phyloP scores from a whole-genome alignment of 2,329 filamentous ascomycete genomes.

The Cordyceps militaris region DNA sequence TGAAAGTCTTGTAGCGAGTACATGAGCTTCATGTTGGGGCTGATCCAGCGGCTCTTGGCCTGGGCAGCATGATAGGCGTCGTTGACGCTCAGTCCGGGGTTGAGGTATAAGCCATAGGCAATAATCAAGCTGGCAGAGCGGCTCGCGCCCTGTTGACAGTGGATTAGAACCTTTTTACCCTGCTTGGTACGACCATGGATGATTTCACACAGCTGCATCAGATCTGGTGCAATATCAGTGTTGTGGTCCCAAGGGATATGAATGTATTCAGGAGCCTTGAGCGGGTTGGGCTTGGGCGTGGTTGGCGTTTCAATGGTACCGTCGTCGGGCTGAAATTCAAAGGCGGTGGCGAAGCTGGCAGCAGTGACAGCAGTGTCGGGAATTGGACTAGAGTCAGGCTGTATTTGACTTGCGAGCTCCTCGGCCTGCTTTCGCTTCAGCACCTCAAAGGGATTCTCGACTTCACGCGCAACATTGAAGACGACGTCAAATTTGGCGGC shows the following conservation, averaged over 20 bases:
- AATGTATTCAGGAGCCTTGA: slow-evolving; percentile 68
- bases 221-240: slow-evolving; percentile 72
- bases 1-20: slow-evolving; percentile 82
- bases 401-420: slow-evolving; percentile 25
- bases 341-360: slow-evolving; percentile 53
- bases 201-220: slow-evolving; percentile 66
- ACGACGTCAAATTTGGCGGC: slow-evolving; percentile 74
- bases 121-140: slow-evolving; percentile 81
- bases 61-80: slow-evolving; percentile 79
- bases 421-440: slow-evolving; percentile 23
- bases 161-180: slow-evolving; percentile 72
- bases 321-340: slow-evolving; percentile 45
- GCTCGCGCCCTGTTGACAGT: slow-evolving; percentile 82
- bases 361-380: slow-evolving; percentile 51
- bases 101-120: slow-evolving; percentile 75
- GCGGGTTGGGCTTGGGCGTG: slow-evolving; percentile 46
- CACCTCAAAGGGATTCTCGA: slow-evolving; percentile 63
- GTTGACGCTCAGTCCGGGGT: slow-evolving; percentile 69
- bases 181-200: slow-evolving; percentile 66
- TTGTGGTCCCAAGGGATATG: slow-evolving; percentile 87
- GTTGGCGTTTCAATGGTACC: slow-evolving; percentile 37
- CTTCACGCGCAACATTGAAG: slow-evolving; percentile 78
- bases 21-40: slow-evolving; percentile 86
- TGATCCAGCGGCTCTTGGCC: slow-evolving; percentile 77
- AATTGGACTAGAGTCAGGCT: slow-evolving; percentile 34